Evolutionary conservation across 108 stramenopile species (phyloP).

Genomic region (Hondaea fermentalgiana): DNA sequence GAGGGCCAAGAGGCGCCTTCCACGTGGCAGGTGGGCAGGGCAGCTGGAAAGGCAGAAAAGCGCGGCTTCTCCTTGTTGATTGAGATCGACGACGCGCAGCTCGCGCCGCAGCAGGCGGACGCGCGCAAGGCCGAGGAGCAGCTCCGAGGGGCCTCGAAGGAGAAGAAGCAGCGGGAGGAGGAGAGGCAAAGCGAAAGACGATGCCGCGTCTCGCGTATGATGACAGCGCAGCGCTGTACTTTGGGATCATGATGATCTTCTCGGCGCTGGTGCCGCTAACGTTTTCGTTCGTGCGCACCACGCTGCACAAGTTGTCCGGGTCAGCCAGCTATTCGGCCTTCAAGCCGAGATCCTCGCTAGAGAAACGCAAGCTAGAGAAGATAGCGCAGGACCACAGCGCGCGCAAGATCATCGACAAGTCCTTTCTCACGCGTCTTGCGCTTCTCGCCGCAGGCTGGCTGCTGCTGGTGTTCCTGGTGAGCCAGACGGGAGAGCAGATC

Average conservation of each 20-base stretch:
- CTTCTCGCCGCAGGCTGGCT: slow-evolving; percentile 17
- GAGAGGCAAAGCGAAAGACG: background rate
- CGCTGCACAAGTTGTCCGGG: background rate
- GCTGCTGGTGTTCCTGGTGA: slow-evolving; percentile 13
- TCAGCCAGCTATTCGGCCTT: background rate
- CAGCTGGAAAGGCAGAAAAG: too few relatives aligned
- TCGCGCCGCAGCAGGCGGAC: too few relatives aligned
- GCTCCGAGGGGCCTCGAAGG: too few relatives aligned
- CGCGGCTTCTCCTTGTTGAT: too few relatives aligned
- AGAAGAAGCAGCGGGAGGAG: too few relatives aligned
- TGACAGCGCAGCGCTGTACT: background rate
- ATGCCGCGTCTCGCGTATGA: background rate
- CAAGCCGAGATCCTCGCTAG: background rate
- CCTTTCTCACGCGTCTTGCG: background rate
- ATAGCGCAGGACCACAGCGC: background rate
- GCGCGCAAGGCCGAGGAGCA: too few relatives aligned
- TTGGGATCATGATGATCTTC: background rate
- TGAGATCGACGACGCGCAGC: too few relatives aligned
- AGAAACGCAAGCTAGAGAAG: background rate
- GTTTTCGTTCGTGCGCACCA: background rate
- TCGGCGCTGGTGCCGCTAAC: background rate
- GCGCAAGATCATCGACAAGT: background rate
- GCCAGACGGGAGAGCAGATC: background rate
- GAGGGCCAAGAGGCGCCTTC: too few relatives aligned
- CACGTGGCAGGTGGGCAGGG: too few relatives aligned